Evolutionary conservation across 306 rosid species (phyloP), one percentile per base, ranked within the genome.

Genomic region (Citrullus amarus): DNA sequence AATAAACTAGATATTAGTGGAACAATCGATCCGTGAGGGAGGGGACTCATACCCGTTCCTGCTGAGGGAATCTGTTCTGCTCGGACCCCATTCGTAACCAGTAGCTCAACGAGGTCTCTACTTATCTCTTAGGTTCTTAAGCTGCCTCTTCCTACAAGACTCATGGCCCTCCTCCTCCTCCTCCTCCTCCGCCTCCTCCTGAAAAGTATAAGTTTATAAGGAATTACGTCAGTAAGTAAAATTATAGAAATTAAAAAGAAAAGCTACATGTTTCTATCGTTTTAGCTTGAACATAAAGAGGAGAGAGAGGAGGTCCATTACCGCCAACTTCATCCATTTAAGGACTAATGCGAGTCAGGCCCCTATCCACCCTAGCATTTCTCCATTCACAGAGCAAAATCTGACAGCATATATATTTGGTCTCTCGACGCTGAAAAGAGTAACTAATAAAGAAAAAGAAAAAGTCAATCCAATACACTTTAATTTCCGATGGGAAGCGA

Each of bases 41-140:
- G 12, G 66, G 66, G 62, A 55, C 22, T 75, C 82, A 54, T 92
- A 92, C 97, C 91, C 97, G 86, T 88, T 92, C 98, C 44, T 84
- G 94, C 59, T 88, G 94, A 80, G 97, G 96, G 86, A 90, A 88
- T 84, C 97, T 87, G 80, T 90, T 90, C 83, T 93, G 98, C 86
- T 94, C 96, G 55, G 98, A 92, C 65, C 97, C 97, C 98, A 94
- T 93, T 62, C 66, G 78, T 39, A 70, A 60, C n/a, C 62, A 9
- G 34, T 12, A 30, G 57, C 51, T 20, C 79, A 13, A 55, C 32
- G 12, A 63, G 65, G 30, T 11, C 34, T 79, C 17, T 30, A 48
- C 48, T 68, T 10, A 68, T 18, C 25, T 36, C 17, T 66, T 36
- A 38, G 46, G 22, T 18, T 69, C 36, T 34, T 20, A 43, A 41